Evolutionary conservation across 768 basidiomycete species (phyloP).

Genomic region (Mycena epipterygia): DNA sequence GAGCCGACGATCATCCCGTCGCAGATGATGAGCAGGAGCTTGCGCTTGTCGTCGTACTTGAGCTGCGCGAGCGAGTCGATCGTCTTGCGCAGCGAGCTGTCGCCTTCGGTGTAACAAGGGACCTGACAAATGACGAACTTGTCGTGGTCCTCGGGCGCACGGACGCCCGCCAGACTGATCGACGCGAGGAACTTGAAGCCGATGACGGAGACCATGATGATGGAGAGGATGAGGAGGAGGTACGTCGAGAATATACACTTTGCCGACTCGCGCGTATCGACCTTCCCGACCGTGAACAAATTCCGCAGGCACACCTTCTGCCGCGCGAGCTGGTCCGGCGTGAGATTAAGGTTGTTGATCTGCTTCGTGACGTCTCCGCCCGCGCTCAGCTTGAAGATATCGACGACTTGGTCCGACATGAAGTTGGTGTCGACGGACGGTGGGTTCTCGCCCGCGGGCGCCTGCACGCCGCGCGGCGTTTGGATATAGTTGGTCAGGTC

Average conservation of each 20-base stretch:
- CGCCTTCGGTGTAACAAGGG: slow-evolving; percentile 98
- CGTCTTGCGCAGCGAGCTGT: slow-evolving; percentile 84
- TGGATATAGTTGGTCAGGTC: slow-evolving; percentile 87
- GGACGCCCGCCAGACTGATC: slow-evolving; percentile 82
- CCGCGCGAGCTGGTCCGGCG: slow-evolving; percentile 61
- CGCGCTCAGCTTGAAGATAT: slow-evolving; percentile 81
- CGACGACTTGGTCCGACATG: slow-evolving; percentile 78
- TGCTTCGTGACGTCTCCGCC: slow-evolving; percentile 88
- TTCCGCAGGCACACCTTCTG: slow-evolving; percentile 95
- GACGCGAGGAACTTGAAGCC: slow-evolving; percentile 97
- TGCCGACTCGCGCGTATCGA: slow-evolving; percentile 92
- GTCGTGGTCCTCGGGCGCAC: slow-evolving; percentile 94
- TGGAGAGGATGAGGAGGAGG: slow-evolving; percentile 89
- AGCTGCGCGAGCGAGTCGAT: slow-evolving; percentile 95
- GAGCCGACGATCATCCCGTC: slow-evolving; percentile 99
- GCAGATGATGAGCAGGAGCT: slow-evolving; percentile 92
- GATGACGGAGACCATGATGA: slow-evolving; percentile 95
- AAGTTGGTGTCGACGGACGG: slow-evolving; percentile 67
- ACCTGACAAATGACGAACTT: slow-evolving; percentile 99
- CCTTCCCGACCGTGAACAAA: slow-evolving; percentile 90
- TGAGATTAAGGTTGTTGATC: slow-evolving; percentile 69
- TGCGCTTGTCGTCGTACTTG: slow-evolving; percentile 99
- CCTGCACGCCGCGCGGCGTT: slow-evolving; percentile 69
- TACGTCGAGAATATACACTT: slow-evolving; percentile 94
- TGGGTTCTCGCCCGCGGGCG: slow-evolving; percentile 62